Conservation (phyloP, 1,139 yeast genomes). For the Hansenula sp. region DNA sequence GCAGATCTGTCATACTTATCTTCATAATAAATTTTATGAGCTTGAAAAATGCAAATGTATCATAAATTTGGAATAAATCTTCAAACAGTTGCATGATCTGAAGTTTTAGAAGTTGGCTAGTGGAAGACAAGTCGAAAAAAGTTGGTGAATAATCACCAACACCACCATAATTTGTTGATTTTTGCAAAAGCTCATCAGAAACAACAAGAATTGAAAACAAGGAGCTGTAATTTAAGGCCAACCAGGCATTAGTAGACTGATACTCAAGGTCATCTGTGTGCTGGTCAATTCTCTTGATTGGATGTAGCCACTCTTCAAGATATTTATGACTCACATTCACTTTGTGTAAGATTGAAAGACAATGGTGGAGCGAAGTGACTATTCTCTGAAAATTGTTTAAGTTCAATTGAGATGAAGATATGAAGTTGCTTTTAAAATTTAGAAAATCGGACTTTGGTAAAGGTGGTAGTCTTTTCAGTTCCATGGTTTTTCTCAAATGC, state of each 20-base stretch:
- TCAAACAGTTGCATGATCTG: slow-evolving; percentile 20
- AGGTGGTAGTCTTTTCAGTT: slow-evolving; percentile 18
- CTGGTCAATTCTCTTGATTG: slow-evolving; percentile 6
- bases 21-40: slow-evolving; percentile 30
- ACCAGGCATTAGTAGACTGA: slow-evolving; percentile 24
- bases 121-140: slow-evolving; percentile 17
- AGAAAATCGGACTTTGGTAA: slow-evolving; percentile 21
- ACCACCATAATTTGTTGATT: slow-evolving; percentile 9
- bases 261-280: slow-evolving; percentile 21
- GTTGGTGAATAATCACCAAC: slow-evolving; percentile 9
- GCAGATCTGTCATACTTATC: slow-evolving; percentile 25
- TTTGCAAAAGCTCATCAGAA: slow-evolving; percentile 24
- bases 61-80: slow-evolving; percentile 29
- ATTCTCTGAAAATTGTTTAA: slow-evolving; percentile 13
- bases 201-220: slow-evolving; percentile 27
- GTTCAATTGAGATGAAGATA: slow-evolving; percentile 10
- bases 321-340: slow-evolving; percentile 4
- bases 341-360: slow-evolving; percentile 8
- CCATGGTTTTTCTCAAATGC: slow-evolving; percentile 8
- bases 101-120: slow-evolving; percentile 13
- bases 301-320: slow-evolving; percentile 3
- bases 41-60: slow-evolving; percentile 34
- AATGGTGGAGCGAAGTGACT: slow-evolving; percentile 9
- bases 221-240: slow-evolving; percentile 29
- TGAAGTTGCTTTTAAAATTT: slow-evolving; percentile 7